Conservation (phyloP, 768 basidiomycete genomes). For the Rickenella mellea region DNA sequence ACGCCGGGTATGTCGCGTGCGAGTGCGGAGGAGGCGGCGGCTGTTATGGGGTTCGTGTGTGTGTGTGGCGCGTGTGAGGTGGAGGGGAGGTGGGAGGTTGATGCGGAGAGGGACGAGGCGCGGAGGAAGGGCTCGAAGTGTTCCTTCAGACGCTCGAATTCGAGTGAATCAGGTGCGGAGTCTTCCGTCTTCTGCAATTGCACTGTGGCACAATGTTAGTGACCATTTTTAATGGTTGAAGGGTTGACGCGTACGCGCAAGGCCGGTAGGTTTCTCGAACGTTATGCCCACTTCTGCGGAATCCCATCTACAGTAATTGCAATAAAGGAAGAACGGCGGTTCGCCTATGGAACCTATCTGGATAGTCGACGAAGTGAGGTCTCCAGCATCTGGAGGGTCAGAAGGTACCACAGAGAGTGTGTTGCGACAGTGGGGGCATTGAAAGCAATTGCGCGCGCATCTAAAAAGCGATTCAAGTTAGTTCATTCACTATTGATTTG, state of each 20-base stretch:
- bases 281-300: conserved; percentile 84
- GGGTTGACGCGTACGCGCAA: conserved; percentile 57
- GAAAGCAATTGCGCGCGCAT: conserved; percentile 96
- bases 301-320: conserved; percentile 92
- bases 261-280: conserved; percentile 94
- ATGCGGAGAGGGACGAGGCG: conserved; percentile 67
- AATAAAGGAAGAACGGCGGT: conserved; percentile 85
- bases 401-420: conserved; percentile 88
- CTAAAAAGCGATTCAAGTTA: conserved; percentile 29
- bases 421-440: conserved; percentile 88
- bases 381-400: conserved; percentile 59
- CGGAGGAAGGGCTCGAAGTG: conserved; percentile 95
- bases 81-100: conserved; percentile 36
- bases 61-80: conserved; percentile 48
- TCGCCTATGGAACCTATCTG: conserved; percentile 59
- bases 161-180: conserved; percentile 71
- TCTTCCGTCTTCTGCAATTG: conserved; percentile 90
- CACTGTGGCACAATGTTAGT: conserved; percentile 33
- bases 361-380: conserved; percentile 39
- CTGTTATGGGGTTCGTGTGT: conserved; percentile 76
- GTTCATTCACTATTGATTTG: neutral
- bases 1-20: conserved; percentile 82
- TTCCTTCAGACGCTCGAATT: conserved; percentile 91
- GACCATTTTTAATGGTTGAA: neutral
- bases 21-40: conserved; percentile 82